These are phyloP conservation scores for Camellia sinensis DNA, from an alignment of 148 eudicot species.

Conservation along the genomic window DNA sequence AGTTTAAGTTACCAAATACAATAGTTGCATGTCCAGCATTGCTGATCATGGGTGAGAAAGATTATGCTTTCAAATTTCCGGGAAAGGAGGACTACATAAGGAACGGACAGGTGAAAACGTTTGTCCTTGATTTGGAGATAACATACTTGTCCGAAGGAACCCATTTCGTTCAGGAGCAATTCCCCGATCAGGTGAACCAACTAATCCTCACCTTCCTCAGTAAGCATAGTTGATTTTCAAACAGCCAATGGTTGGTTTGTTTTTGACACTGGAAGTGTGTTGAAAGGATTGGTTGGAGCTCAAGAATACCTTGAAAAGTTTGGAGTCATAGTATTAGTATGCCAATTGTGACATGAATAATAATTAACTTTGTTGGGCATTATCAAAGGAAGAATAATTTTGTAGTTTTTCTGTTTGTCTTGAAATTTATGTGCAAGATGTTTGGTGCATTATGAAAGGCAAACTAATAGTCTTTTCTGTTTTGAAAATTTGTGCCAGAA, in stretches of 20 bases:
- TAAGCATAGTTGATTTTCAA: constrained; percentile 18
- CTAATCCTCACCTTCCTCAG: constrained; percentile 30
- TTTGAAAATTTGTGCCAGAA: too few relatives aligned
- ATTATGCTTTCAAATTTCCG: constrained; percentile 28
- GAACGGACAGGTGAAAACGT: constrained; percentile 21
- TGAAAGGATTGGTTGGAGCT: too few relatives aligned
- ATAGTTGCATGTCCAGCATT: constrained; percentile 32
- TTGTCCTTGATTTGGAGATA: constrained; percentile 28
- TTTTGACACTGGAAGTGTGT: too few relatives aligned
- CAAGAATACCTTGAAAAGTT: too few relatives aligned
- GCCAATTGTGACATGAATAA: neutral
- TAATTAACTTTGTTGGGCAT: neutral
- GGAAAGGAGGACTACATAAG: constrained; percentile 33
- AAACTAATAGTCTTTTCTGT: too few relatives aligned
- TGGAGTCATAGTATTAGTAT: neutral
- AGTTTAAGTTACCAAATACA: constrained; percentile 14
- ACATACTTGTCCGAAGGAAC: constrained; percentile 31
- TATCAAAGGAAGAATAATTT: neutral
- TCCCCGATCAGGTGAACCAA: constrained; percentile 31
- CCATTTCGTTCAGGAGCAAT: constrained; percentile 41
- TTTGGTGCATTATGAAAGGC: too few relatives aligned
- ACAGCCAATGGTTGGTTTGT: neutral
- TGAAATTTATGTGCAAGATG: neutral
- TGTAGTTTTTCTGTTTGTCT: neutral
- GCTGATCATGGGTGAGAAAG: constrained; percentile 30